Conservation (phyloP, 2,329 filamentous ascomycete species). For the Monosporascus sp. region DNA sequence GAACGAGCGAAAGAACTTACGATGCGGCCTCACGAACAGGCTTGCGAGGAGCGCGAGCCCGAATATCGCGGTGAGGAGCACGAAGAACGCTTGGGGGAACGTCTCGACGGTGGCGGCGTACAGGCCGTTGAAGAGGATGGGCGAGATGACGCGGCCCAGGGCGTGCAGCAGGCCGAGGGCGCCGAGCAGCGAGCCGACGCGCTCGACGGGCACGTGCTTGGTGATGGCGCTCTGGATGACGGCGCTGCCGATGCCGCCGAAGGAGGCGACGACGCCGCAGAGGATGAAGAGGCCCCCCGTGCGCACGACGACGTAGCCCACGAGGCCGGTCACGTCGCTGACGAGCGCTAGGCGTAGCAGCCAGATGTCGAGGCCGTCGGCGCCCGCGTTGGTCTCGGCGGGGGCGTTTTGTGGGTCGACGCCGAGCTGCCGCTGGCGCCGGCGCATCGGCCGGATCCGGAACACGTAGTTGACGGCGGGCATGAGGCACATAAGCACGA, state of each 20-base stretch:
- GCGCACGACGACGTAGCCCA: constrained; percentile 67
- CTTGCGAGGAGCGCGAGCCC: constrained; percentile 59
- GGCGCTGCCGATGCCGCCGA: constrained; percentile 81
- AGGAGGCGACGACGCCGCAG: constrained; percentile 66
- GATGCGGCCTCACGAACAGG: constrained; percentile 66
- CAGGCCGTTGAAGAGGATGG: constrained; percentile 78
- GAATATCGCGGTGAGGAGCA: constrained; percentile 66
- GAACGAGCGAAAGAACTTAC: constrained; percentile 46
- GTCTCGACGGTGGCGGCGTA: constrained; percentile 75
- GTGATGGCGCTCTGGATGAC: constrained; percentile 80
- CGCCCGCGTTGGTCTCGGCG: constrained; percentile 57
- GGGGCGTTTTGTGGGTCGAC: constrained; percentile 25
- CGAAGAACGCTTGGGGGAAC: constrained; percentile 79
- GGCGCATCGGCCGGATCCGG: constrained; percentile 49
- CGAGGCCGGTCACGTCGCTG: constrained; percentile 70
- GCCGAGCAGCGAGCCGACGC: constrained; percentile 81
- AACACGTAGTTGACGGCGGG: constrained; percentile 73
- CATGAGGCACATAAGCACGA: constrained; percentile 68
- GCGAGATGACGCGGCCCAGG: constrained; percentile 70
- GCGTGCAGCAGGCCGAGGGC: constrained; percentile 83
- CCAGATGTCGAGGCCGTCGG: constrained; percentile 71
- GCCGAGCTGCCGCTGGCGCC: constrained; percentile 30
- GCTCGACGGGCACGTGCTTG: constrained; percentile 81
- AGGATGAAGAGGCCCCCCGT: constrained; percentile 60
- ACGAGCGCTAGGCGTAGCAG: constrained; percentile 70